Evolutionary conservation across 2,329 filamentous ascomycete species (phyloP), one percentile per base, ranked within the genome.

Genomic region (Metarhizium guizhouense): DNA sequence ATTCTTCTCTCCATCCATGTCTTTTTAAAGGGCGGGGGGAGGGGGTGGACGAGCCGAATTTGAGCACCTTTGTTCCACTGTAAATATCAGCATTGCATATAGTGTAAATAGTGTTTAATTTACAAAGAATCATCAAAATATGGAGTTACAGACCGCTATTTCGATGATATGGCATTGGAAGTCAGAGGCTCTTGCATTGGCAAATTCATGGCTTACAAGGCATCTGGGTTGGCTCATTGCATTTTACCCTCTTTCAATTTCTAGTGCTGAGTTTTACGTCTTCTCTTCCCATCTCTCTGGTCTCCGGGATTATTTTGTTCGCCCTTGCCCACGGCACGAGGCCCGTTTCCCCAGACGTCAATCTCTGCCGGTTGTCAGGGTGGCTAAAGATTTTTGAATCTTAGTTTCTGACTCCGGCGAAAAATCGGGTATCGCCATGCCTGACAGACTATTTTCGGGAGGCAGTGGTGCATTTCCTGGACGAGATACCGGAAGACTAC

Each of bases 381-480:
- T 40, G 16, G 50, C 55, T 11, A 63, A 52, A 13, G 56, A 58
- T 25, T 47, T 38, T 32, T 42, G 50, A 20, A 58, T 54, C n/a
- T 16, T 56, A 10, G 36, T 29, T 34, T 57, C 57, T 10, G 67
- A 66, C 30, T 63, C 52, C 45, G 63, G 57, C 40, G 59, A 63
- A 58, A 75, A 74, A 60, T 70, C 68, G 52, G 59, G 56, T 56
- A 76, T 66, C 42, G 69, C 72, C 49, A 67, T 57, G 40, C 58
- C 58, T 30, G 68, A 64, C 52, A 74, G 61, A 50, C 62, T 63
- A 54, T 83, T 75, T 30, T 77, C 75, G 20, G 72, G 69, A 11
- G 78, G 74, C 59, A 92, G 71, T 34, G 77, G 77, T 42, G 82
- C 79, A 70, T 94, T 94, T 13, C 88, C 89, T 16, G 86, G 85